These are phyloP conservation scores for Didymella lethalis DNA, from an alignment of 2,329 filamentous ascomycete genomes.

Conservation along the genomic window DNA sequence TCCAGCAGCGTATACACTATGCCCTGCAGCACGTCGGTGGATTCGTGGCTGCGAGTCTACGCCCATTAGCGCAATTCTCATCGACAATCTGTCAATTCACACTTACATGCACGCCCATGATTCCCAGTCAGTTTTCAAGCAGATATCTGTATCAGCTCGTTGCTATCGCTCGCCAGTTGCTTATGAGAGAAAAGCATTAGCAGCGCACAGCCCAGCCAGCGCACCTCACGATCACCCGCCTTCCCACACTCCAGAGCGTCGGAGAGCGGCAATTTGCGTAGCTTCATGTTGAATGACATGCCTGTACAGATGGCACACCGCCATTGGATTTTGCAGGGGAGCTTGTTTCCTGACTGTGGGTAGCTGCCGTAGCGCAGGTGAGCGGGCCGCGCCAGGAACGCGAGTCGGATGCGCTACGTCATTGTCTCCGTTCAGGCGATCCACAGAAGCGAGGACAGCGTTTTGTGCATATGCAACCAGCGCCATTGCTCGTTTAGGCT, in stretches of 20 bases:
- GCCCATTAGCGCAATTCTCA: slow-evolving; percentile 16
- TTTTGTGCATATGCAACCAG: slow-evolving; percentile 16
- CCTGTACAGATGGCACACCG: slow-evolving; percentile 48
- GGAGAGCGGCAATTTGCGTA: slow-evolving; percentile 19
- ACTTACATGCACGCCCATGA: slow-evolving; percentile 41
- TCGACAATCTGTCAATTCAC: not conserved
- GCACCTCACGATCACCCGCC: slow-evolving; percentile 32
- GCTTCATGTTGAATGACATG: slow-evolving; percentile 43
- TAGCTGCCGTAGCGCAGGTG: slow-evolving; percentile 26
- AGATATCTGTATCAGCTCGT: slow-evolving; percentile 20
- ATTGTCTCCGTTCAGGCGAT: slow-evolving; percentile 5
- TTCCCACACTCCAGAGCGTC: slow-evolving; percentile 18
- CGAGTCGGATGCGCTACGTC: slow-evolving; percentile 35
- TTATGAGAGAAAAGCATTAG: slow-evolving; percentile 27
- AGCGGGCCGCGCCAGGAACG: slow-evolving; percentile 38
- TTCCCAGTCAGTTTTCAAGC: slow-evolving; percentile 22
- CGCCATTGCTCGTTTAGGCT: slow-evolving; percentile 17
- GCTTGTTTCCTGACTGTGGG: slow-evolving; percentile 30
- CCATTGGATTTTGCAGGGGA: slow-evolving; percentile 40
- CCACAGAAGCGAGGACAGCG: slow-evolving; percentile 14
- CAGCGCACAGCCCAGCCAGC: slow-evolving; percentile 26
- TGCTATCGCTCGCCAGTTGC: slow-evolving; percentile 24
- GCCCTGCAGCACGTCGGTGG: slow-evolving; percentile 41
- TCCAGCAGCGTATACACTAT: slow-evolving; percentile 44
- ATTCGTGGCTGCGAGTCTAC: slow-evolving; percentile 38